Conservation (phyloP, 768 basidiomycete genomes). For the Leccinum aurantiacum region DNA sequence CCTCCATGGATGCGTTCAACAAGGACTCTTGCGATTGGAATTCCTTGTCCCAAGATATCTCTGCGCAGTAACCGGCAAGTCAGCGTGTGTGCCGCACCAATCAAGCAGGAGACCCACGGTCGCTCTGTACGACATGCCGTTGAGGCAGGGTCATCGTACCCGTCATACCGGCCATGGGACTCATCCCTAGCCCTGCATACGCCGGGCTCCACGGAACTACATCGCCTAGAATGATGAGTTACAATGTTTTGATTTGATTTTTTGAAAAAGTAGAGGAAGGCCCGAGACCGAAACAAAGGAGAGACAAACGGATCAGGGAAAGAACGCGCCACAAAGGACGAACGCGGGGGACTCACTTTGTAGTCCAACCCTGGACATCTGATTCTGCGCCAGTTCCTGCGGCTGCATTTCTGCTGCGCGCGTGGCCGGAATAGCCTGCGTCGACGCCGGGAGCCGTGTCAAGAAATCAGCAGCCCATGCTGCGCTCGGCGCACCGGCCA, state of each 20-base stretch:
- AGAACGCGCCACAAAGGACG: background rate
- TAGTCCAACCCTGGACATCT: constrained; percentile 6
- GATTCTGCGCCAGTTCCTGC: constrained; percentile 11
- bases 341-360: constrained; percentile 18
- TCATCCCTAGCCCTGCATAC: constrained; percentile 39
- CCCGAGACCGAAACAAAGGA: background rate
- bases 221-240: constrained; percentile 28
- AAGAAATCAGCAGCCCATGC: constrained; percentile 70
- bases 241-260: background rate
- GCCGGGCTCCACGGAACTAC: constrained; percentile 41
- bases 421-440: background rate
- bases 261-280: background rate
- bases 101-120: constrained; percentile 40
- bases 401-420: constrained; percentile 3
- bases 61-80: constrained; percentile 10
- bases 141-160: constrained; percentile 21
- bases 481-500: constrained; percentile 19
- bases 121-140: constrained; percentile 31
- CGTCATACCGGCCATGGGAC: constrained; percentile 37
- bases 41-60: constrained; percentile 57
- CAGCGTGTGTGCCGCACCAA: background rate
- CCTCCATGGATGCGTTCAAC: too few species aligned
- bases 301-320: constrained; percentile 2
- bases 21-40: constrained; percentile 58
- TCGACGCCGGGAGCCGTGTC: constrained; percentile 26